phyloP scores from a whole-genome alignment of 306 rosid genomes.

The Inga laurina region DNA sequence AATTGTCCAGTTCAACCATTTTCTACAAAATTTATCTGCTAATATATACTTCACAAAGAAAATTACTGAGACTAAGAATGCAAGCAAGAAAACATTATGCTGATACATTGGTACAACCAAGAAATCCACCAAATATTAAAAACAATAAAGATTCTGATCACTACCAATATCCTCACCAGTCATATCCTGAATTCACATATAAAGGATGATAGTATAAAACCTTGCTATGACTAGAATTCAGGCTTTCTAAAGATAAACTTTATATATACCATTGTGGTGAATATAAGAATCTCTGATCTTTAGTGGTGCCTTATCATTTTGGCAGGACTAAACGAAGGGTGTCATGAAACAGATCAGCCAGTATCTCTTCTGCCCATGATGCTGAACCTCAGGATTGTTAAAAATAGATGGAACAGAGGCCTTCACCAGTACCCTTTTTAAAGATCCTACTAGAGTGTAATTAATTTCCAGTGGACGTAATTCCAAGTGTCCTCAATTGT shows the following conservation, averaged over 20 bases:
- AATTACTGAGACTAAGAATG: neutral
- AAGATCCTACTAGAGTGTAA: slow-evolving; percentile 68
- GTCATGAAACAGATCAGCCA: slow-evolving; percentile 70
- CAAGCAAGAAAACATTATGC: neutral
- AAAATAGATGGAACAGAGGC: slow-evolving; percentile 80
- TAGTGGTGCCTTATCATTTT: slow-evolving; percentile 79
- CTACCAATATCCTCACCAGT: neutral
- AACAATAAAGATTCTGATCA: neutral
- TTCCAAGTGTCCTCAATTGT: slow-evolving; percentile 73
- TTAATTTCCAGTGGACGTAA: slow-evolving; percentile 59
- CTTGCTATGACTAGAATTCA: neutral
- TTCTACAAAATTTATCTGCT: neutral
- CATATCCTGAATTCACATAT: neutral
- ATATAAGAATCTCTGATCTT: neutral
- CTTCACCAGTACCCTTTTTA: slow-evolving; percentile 78
- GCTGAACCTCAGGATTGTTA: slow-evolving; percentile 62
- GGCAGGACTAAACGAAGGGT: slow-evolving; percentile 87
- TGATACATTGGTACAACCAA: neutral
- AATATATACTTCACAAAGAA: neutral
- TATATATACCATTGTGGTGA: neutral
- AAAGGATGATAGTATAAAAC: neutral
- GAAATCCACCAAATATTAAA: neutral
- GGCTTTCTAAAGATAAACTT: neutral
- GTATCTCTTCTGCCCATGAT: slow-evolving; percentile 61
- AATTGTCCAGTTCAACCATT: neutral